phyloP scores from a whole-genome alignment of 2,329 filamentous ascomycete species.

The Pyrenochaeta sp. region DNA sequence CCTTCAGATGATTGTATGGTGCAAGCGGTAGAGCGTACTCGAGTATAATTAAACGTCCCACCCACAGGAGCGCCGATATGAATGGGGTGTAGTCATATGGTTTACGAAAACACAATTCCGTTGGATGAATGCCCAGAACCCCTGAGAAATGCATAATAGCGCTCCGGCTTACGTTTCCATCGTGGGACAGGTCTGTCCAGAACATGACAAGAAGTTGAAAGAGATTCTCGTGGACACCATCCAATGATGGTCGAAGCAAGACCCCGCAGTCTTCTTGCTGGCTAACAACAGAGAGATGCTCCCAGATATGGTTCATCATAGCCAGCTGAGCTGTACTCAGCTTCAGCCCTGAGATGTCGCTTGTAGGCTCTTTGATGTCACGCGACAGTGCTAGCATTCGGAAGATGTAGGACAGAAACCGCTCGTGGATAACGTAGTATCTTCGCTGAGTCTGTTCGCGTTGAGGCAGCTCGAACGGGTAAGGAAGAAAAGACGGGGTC shows the following conservation, averaged over 20 bases:
- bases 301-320: constrained; percentile 13
- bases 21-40: constrained; percentile 11
- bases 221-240: constrained; percentile 5
- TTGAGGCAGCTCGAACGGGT: constrained; percentile 10
- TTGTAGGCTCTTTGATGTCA: constrained; percentile 10
- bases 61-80: constrained; percentile 11
- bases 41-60: constrained; percentile 6
- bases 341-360: constrained; percentile 7
- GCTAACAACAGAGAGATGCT: constrained; percentile 2
- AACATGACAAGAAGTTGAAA: constrained; percentile 16
- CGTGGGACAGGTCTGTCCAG: constrained; percentile 10
- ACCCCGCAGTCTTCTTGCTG: constrained; percentile 4
- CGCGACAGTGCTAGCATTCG: constrained; percentile 8
- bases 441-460: constrained; percentile 9
- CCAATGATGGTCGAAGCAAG: constrained; percentile 4
- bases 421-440: constrained; percentile 11
- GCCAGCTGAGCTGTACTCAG: constrained; percentile 11
- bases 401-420: constrained; percentile 13
- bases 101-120: constrained; percentile 8
- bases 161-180: constrained; percentile 6
- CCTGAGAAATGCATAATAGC: constrained; percentile 11
- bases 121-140: constrained; percentile 10
- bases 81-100: constrained; percentile 11
- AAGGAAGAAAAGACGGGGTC: constrained; percentile 13
- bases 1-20: constrained; percentile 9